Conservation (phyloP, 2,329 filamentous ascomycete genomes). For the Sporothrix sp. region DNA sequence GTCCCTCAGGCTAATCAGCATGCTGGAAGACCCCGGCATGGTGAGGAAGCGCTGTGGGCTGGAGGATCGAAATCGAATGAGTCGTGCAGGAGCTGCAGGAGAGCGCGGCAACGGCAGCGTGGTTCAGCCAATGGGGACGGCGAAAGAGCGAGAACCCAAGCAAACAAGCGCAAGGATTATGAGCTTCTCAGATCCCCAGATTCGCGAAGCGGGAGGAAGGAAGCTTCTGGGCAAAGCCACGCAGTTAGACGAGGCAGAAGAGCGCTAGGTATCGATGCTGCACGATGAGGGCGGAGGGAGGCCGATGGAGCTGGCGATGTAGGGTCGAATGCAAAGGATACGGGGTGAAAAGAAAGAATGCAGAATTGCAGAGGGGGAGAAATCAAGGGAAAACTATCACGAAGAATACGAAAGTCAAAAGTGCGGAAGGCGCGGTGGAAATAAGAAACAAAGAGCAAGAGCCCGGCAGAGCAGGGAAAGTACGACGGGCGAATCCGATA, state of each 20-base stretch:
- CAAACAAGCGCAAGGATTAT: not conserved
- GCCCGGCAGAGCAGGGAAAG: not conserved
- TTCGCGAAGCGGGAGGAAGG: not conserved
- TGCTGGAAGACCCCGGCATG: slow-evolving; percentile 59
- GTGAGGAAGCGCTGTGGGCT: slow-evolving; percentile 17
- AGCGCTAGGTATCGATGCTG: too few species aligned
- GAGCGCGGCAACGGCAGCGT: not conserved
- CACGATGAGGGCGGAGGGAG: too few species aligned
- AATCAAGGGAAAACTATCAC: not conserved
- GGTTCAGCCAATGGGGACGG: not conserved
- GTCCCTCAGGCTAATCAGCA: slow-evolving; percentile 62
- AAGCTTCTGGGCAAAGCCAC: not conserved
- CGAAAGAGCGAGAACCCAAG: not conserved
- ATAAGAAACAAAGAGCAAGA: not conserved
- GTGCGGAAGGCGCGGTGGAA: not conserved
- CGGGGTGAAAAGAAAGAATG: too few species aligned
- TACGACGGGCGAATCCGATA: not conserved
- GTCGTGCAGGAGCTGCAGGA: not conserved
- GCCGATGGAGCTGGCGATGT: too few species aligned
- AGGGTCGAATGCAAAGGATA: too few species aligned
- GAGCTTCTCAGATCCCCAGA: not conserved
- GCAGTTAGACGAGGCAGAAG: too few species aligned
- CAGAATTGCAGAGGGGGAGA: not conserved
- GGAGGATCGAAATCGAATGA: not conserved
- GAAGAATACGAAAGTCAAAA: not conserved